phyloP scores from a whole-genome alignment of 176 grass and related monocot species.

The Oryza longistaminata region DNA sequence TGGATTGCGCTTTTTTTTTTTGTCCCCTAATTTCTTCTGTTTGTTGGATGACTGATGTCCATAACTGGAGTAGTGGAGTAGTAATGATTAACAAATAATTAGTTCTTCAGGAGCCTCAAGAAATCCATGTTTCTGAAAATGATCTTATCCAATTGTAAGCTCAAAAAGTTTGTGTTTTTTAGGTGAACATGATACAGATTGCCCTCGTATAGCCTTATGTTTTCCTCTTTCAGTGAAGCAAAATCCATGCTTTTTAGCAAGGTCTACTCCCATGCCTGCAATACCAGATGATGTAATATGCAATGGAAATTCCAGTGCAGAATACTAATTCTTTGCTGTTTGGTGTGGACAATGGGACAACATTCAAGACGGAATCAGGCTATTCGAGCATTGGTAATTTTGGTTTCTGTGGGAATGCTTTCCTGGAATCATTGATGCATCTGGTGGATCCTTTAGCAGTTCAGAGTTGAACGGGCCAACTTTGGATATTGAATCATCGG shows the following conservation, averaged over 20 bases:
- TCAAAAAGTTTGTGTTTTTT: not conserved
- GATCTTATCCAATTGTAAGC: not conserved
- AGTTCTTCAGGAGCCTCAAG: not conserved
- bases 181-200: not conserved
- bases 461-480: constrained; percentile 85
- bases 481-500: constrained; percentile 72
- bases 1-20: no score
- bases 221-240: constrained; percentile 77
- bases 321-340: constrained; percentile 53
- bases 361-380: constrained; percentile 79
- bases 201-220: constrained; percentile 11
- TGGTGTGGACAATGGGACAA: constrained; percentile 58
- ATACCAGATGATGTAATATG: constrained; percentile 56
- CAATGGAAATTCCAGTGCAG: constrained; percentile 65
- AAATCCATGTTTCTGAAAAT: not conserved
- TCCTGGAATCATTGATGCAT: constrained; percentile 82
- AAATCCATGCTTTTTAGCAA: constrained; percentile 62
- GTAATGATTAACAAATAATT: not conserved
- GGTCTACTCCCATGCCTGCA: constrained; percentile 43
- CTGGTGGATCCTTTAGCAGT: constrained; percentile 87
- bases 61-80: not conserved
- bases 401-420: constrained; percentile 66
- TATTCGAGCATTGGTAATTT: constrained; percentile 83
- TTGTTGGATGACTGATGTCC: not conserved
- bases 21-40: no score